phyloP scores from a whole-genome alignment of 257 asterid genomes.

The Nicotiana tabacum region DNA sequence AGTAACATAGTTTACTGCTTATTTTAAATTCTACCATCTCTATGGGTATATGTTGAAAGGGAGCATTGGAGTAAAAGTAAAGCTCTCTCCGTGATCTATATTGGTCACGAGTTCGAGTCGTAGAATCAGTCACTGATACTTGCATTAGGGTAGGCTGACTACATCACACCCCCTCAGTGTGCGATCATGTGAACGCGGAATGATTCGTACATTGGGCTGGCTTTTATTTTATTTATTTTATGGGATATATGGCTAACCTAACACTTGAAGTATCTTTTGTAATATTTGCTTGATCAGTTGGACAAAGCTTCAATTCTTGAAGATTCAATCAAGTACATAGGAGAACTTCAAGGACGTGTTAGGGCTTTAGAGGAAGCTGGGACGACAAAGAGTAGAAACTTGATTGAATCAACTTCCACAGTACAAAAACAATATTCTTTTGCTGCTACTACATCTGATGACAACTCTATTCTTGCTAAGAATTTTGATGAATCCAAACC shows the following conservation, averaged over 20 bases:
- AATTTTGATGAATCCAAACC: not conserved
- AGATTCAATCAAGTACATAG: constrained; percentile 5
- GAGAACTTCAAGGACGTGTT: constrained; percentile 8
- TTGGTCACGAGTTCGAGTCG: too few relatives aligned
- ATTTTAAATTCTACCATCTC: not conserved
- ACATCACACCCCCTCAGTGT: too few relatives aligned
- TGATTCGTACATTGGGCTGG: too few relatives aligned
- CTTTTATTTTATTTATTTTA: too few relatives aligned
- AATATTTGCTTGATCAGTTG: not conserved
- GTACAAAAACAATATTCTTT: not conserved
- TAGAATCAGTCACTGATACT: too few relatives aligned
- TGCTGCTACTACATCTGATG: not conserved
- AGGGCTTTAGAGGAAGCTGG: not conserved
- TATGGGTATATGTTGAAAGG: not conserved
- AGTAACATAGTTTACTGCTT: not conserved
- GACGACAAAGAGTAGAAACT: not conserved
- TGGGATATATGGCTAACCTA: not conserved
- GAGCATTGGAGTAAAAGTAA: too few relatives aligned
- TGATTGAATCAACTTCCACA: not conserved
- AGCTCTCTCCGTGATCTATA: too few relatives aligned
- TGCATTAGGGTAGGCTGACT: too few relatives aligned
- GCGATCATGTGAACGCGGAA: too few relatives aligned
- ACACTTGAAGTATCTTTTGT: too few relatives aligned
- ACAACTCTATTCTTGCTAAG: not conserved
- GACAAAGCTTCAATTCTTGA: constrained; percentile 12